phyloP scores from a whole-genome alignment of 768 basidiomycete species.

The Paxillus ammoniavirescens region DNA sequence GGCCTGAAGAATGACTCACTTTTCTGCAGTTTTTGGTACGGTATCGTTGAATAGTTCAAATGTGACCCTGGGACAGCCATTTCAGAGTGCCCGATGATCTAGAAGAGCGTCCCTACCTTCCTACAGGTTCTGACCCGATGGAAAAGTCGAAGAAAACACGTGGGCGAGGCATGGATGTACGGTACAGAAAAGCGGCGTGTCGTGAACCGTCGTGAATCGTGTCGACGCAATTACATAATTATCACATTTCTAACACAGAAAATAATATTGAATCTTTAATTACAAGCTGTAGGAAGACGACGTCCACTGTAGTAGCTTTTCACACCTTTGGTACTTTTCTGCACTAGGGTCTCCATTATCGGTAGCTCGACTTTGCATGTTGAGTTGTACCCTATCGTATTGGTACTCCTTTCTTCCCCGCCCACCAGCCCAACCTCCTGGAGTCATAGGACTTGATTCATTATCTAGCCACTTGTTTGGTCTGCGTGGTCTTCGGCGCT shows the following conservation, averaged over 20 bases:
- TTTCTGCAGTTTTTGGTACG: constrained; percentile 76
- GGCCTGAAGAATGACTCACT: constrained; percentile 44
- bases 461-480: not conserved
- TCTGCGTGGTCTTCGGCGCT: not conserved
- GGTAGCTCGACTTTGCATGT: no score
- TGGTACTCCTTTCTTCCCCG: no score
- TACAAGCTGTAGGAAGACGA: no score
- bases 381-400: no score
- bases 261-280: no score
- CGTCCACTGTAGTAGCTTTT: no score
- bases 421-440: not conserved
- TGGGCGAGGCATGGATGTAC: constrained; percentile 45
- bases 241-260: no score
- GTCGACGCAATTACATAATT: no score
- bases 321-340: no score
- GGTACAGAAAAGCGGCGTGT: no score
- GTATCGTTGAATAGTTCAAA: constrained; percentile 76
- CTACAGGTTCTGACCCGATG: constrained; percentile 46
- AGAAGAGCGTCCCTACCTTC: constrained; percentile 43
- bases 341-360: no score
- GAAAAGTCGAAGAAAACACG: constrained; percentile 72
- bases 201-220: no score
- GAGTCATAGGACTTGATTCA: not conserved
- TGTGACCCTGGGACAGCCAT: constrained; percentile 47
- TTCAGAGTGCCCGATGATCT: not conserved